Conservation (phyloP, 2,329 filamentous ascomycete species). For the Talaromyces marneffei region DNA sequence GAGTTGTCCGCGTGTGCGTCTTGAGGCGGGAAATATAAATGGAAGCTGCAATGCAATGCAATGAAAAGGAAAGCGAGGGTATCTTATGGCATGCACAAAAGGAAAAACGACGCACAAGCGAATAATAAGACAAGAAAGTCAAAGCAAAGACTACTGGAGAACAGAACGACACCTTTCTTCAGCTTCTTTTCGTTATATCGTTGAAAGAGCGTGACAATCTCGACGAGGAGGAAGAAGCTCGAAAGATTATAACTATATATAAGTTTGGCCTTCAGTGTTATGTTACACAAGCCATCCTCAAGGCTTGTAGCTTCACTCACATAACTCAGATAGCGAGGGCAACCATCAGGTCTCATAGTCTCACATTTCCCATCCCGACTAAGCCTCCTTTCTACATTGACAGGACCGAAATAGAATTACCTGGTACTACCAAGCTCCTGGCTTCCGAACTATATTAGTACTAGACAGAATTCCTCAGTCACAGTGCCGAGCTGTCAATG, state of each 20-base stretch:
- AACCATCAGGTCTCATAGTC: not conserved
- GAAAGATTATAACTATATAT: not conserved
- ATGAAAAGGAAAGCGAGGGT: not conserved
- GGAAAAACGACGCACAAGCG: slow-evolving; percentile 3
- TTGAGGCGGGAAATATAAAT: not conserved
- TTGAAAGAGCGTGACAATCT: not conserved
- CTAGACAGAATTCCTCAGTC: not conserved
- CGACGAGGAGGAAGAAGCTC: not conserved
- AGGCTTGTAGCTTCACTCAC: not conserved
- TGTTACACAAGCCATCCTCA: not conserved
- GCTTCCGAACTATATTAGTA: not conserved
- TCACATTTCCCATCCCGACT: not conserved
- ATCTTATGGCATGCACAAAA: slow-evolving; percentile 1
- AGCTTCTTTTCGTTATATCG: not conserved
- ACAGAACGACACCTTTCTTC: not conserved
- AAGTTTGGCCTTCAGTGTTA: not conserved
- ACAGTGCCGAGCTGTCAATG: not conserved
- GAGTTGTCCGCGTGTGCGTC: not conserved
- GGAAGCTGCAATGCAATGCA: not conserved
- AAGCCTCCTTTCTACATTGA: not conserved
- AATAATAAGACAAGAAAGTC: slow-evolving; percentile 4
- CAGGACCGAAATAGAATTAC: not conserved
- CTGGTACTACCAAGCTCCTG: not conserved
- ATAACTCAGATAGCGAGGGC: not conserved
- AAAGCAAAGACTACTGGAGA: slow-evolving; percentile 4